Conservation (phyloP, 805 yeast species). For the Cyberlindnera nakhonratchasimensis region DNA sequence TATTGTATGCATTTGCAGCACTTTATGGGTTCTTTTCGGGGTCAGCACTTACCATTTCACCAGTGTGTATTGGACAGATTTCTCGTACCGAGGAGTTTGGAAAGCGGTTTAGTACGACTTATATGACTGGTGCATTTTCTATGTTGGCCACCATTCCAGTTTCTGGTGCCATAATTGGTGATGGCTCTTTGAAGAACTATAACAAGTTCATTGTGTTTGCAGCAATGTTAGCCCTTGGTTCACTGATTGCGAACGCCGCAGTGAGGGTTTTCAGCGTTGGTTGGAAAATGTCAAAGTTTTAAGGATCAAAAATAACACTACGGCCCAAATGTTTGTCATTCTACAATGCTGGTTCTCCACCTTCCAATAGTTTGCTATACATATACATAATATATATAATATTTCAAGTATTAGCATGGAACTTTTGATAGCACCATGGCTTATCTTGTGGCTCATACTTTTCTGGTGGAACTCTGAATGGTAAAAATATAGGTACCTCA, state of each 20-base stretch:
- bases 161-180: constrained; percentile 45
- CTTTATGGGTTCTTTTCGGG: constrained; percentile 53
- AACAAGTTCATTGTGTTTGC: constrained; percentile 13
- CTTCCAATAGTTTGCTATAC: too few relatives aligned
- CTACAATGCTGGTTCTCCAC: too few relatives aligned
- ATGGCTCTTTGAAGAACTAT: constrained; percentile 13
- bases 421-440: constrained; percentile 42
- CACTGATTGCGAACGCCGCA: constrained; percentile 4
- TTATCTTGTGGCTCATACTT: constrained; percentile 38
- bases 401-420: neutral
- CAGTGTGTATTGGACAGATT: constrained; percentile 57
- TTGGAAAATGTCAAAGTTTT: constrained; percentile 15
- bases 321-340: too few relatives aligned
- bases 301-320: too few relatives aligned
- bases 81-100: constrained; percentile 52
- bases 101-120: constrained; percentile 51
- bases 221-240: constrained; percentile 7
- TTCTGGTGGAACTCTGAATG: constrained; percentile 50
- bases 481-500: constrained; percentile 39
- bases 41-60: constrained; percentile 50
- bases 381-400: too few relatives aligned
- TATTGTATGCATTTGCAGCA: constrained; percentile 42
- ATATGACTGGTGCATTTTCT: constrained; percentile 50
- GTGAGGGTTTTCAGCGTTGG: constrained; percentile 13
- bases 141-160: constrained; percentile 46